Evolutionary conservation across 78 protist species (phyloP).

Genomic region (Chrysochromulina parva): DNA sequence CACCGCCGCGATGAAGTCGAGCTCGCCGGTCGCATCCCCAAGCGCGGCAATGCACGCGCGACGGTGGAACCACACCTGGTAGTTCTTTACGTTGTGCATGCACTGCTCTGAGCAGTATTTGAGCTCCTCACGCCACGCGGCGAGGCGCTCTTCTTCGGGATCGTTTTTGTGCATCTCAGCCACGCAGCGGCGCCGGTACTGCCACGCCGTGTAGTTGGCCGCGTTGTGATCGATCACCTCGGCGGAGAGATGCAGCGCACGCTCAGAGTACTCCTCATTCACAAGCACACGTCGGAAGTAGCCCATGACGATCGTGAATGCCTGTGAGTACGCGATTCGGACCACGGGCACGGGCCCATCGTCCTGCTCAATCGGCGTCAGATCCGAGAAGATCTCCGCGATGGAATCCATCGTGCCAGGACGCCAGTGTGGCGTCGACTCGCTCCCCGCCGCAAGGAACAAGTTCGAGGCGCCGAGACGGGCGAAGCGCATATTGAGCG

Average conservation of each 20-base stretch:
- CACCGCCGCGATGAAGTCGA: slow-evolving; percentile 48
- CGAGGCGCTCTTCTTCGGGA: not conserved
- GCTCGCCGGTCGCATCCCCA: slow-evolving; percentile 58
- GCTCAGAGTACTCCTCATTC: slow-evolving; percentile 51
- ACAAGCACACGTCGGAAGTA: slow-evolving; percentile 82
- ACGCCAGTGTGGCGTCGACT: too few species aligned
- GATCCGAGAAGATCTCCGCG: slow-evolving; percentile 52
- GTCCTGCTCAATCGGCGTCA: slow-evolving; percentile 77
- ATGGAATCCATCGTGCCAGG: too few species aligned
- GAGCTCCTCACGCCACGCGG: slow-evolving; percentile 61
- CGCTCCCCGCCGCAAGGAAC: too few species aligned
- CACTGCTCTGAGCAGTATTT: slow-evolving; percentile 54
- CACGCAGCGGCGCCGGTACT: slow-evolving; percentile 43
- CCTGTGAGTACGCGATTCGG: slow-evolving; percentile 69
- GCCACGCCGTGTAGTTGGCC: slow-evolving; percentile 91
- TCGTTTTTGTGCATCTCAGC: slow-evolving; percentile 42
- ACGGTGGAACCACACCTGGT: slow-evolving; percentile 94
- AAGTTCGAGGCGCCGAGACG: too few species aligned
- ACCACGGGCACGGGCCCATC: slow-evolving; percentile 84
- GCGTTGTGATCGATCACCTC: slow-evolving; percentile 78
- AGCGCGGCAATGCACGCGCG: slow-evolving; percentile 55
- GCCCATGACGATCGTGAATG: slow-evolving; percentile 73
- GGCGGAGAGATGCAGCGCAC: slow-evolving; percentile 72
- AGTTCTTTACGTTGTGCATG: slow-evolving; percentile 78
- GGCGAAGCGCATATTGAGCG: too few species aligned